These are phyloP conservation scores for Wallacemonas sp. DNA, from an alignment of 208 protist genomes.

Conservation along the genomic window DNA sequence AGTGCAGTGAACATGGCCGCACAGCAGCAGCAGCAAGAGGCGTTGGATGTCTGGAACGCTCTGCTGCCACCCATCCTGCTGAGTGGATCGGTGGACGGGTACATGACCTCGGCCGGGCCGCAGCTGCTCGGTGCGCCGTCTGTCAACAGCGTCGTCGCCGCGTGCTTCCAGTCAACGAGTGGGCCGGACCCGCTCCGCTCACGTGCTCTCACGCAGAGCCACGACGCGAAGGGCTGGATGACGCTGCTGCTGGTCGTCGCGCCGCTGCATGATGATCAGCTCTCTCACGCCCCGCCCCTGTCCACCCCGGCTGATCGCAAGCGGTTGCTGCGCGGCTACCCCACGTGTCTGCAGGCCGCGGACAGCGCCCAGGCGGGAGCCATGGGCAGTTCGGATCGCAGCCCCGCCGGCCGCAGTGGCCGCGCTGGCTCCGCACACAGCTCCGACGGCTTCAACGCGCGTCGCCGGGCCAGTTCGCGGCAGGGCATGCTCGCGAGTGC, in stretches of 20 bases:
- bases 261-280: slow-evolving; percentile 48
- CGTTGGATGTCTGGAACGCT: slow-evolving; percentile 41
- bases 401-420: slow-evolving; percentile 4
- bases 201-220: background rate
- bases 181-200: background rate
- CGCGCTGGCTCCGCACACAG: background rate
- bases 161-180: slow-evolving; percentile 30
- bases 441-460: background rate
- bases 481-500: background rate
- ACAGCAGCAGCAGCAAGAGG: slow-evolving; percentile 31
- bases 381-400: background rate
- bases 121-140: slow-evolving; percentile 60
- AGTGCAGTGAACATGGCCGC: slow-evolving; percentile 19
- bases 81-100: slow-evolving; percentile 29
- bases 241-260: slow-evolving; percentile 65
- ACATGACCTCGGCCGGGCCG: slow-evolving; percentile 38
- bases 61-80: slow-evolving; percentile 78
- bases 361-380: background rate
- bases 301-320: slow-evolving; percentile 32
- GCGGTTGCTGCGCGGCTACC: slow-evolving; percentile 17
- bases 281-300: slow-evolving; percentile 29
- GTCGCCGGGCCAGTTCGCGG: background rate
- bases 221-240: slow-evolving; percentile 8
- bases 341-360: slow-evolving; percentile 1
- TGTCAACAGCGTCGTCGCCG: slow-evolving; percentile 70